Evolutionary conservation across 2,329 filamentous ascomycete species (phyloP), one percentile per base, ranked within the genome.

Genomic region (Chrysoporthe puriensis): DNA sequence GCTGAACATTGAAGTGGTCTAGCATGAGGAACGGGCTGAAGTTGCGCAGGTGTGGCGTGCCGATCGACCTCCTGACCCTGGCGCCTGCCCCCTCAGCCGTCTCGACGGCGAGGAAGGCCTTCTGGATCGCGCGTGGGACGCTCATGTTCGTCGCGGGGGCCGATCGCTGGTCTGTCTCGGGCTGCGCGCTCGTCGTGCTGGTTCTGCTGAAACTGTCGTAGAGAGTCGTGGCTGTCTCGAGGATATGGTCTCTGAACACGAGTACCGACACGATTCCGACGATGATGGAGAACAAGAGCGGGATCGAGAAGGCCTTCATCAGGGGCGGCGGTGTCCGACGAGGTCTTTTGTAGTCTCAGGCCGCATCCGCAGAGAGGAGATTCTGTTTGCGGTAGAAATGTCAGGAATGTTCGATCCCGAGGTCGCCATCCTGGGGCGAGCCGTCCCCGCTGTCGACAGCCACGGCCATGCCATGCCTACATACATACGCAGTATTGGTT

Each of bases 1-100:
- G 89, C 64, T 88, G 86, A 73, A 96, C 88, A 65, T 85, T 87
- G 82, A 97, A 97, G 82, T 97, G 92, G 77, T 98, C 95, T 59
- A 97, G 91, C 94, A 98, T 97, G 57, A 97, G 85, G 81, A 98
- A 97, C 0, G 95, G 96, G 16, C 90, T 92, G 79, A 98, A 91
- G 83, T 97, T 93, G 75, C 90, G 89, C 32, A 98, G 85, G 72
- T 91, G 86, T 5, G 91, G 86, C 0, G 93, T 97, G 73, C 95
- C 95, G 72, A 98, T 92, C 54, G 92, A 94, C 68, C 95, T 89
- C 71, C 95, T 89, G 16, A 98, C 95, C 70, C 89, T 86, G 5
- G 95, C 95, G 66, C 96, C 95, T 0, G 90, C 93, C 56, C 95
- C 95, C 79, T 98, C 95, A 40, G 92, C 83, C 79, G 97, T 92